phyloP scores from a whole-genome alignment of 306 rosid species.

The Pueraria montana region DNA sequence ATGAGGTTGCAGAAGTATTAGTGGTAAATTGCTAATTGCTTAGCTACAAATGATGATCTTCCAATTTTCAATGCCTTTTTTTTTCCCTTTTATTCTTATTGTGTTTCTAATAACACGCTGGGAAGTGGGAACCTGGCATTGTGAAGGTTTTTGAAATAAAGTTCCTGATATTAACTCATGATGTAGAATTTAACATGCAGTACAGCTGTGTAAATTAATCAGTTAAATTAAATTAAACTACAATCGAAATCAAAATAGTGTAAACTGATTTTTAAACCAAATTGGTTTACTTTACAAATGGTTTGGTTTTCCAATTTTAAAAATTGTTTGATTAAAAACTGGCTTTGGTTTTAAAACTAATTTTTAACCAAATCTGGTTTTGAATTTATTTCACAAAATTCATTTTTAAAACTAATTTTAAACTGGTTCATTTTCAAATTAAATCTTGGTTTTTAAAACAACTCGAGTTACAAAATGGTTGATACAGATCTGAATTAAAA shows the following conservation, averaged over 20 bases:
- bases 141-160: neutral
- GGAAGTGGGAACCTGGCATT: neutral
- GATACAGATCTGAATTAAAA: no score
- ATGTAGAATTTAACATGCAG: neutral
- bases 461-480: no score
- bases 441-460: no score
- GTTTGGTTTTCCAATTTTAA: neutral
- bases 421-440: no score
- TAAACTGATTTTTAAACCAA: no score
- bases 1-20: neutral
- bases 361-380: no score
- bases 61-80: conserved; percentile 14
- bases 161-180: neutral
- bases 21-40: conserved; percentile 27
- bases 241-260: no score
- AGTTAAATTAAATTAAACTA: no score
- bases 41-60: conserved; percentile 8
- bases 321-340: neutral
- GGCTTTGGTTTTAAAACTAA: neutral
- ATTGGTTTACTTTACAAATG: neutral
- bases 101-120: conserved; percentile 25
- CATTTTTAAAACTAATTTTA: no score
- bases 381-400: no score
- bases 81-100: neutral
- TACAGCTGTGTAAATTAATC: neutral